These are phyloP conservation scores for Rhizopogon sp. DNA, from an alignment of 768 basidiomycete genomes.

Conservation along the genomic window DNA sequence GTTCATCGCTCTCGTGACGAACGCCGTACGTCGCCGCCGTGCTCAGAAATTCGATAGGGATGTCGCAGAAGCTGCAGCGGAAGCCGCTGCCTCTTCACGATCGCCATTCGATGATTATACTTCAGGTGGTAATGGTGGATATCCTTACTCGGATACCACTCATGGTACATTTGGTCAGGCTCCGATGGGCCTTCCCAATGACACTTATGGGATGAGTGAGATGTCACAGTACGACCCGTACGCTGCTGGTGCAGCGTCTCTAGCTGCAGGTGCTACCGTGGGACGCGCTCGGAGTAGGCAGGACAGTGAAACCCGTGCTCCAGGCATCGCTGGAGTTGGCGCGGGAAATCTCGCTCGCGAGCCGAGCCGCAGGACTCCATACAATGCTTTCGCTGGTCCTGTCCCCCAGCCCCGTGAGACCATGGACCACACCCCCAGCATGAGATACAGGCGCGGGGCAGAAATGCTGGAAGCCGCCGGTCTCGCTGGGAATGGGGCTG, in stretches of 20 bases:
- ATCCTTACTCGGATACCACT: slow-evolving; percentile 42
- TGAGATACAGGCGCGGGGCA: slow-evolving; percentile 15
- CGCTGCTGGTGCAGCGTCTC: slow-evolving; percentile 14
- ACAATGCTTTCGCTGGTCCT: slow-evolving; percentile 35
- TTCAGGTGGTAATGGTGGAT: slow-evolving; percentile 15
- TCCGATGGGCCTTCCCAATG: slow-evolving; percentile 33
- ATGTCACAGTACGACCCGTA: slow-evolving; percentile 35
- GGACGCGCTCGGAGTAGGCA: slow-evolving; percentile 21
- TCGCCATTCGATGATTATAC: slow-evolving; percentile 49
- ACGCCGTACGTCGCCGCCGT: slow-evolving; percentile 56
- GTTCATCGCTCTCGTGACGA: slow-evolving; percentile 44
- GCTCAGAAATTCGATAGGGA: slow-evolving; percentile 67
- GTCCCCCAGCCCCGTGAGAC: slow-evolving; percentile 15
- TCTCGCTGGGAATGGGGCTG: slow-evolving; percentile 10
- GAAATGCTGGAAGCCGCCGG: slow-evolving; percentile 26
- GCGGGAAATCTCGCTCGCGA: slow-evolving; percentile 24
- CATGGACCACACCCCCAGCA: slow-evolving; percentile 7
- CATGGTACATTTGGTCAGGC: slow-evolving; percentile 57
- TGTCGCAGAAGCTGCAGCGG: slow-evolving; percentile 64
- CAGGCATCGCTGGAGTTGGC: slow-evolving; percentile 36
- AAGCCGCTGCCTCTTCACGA: slow-evolving; percentile 49
- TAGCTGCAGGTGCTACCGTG: slow-evolving; percentile 15
- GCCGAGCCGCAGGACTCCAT: slow-evolving; percentile 28
- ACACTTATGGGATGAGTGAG: slow-evolving; percentile 51
- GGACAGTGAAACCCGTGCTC: slow-evolving; percentile 26